Evolutionary conservation across 768 basidiomycete genomes (phyloP), one percentile per base, ranked within the genome.

Genomic region (Lentinus brumalis): DNA sequence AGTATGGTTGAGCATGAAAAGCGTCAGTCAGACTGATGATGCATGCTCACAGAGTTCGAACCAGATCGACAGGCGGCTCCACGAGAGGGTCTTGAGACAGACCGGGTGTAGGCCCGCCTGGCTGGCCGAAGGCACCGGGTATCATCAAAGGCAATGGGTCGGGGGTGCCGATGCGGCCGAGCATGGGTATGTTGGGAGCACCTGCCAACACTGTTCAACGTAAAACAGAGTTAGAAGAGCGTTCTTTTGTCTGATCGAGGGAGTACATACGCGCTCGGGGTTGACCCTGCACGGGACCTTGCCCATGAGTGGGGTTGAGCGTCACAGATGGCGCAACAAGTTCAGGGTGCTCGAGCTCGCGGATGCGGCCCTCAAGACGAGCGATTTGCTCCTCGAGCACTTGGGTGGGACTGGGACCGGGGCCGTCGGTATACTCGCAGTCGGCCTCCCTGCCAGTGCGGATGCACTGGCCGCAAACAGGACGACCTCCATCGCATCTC

Each of bases 401-500:
- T 66, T 86, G 78, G 1, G 86, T 88, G 55, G 85, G 77, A 39
- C 87, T 84, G 57, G 84, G 80, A 50, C 79, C 80, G 42, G 81
- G 81, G 4, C 86, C 85, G 66, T 89, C 88, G 8, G 85, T 78
- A 70, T 88, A 91, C 74, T 90, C 87, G 70, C 88, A 91, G 51
- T 71, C 70, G 8, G 47, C 32, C 29, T 85, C 85, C 54, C 87
- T 85, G 40, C 79, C 79, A 59, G 86, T 84, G 9, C 79, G 76
- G 32, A 76, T 72, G 74, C 88, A 91, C 46, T 85, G 87, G 3
- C 84, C 84, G 70, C 88, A 91, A 12, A 82, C 73, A 1, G 88
- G 88, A 58, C 83, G 83, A 3, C 70, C 71, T 32, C 87, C 86
- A 65, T 90, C 87, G 62, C 88, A 91, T 80, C 83, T 87, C 88